Conservation (phyloP, 495 filamentous ascomycete species). For the Lophiotrema nucula region DNA sequence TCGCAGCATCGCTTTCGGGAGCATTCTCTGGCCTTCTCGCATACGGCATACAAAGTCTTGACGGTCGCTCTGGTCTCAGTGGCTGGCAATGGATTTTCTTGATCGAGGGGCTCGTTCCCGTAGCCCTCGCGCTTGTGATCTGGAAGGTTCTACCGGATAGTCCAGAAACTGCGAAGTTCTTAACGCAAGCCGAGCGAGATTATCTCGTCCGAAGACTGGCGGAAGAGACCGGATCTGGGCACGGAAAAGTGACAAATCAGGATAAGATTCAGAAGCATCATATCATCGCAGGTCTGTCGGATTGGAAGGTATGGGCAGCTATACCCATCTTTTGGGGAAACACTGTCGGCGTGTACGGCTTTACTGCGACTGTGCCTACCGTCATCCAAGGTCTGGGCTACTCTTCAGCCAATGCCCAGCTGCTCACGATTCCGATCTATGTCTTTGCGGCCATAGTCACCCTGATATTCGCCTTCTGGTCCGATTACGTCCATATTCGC, state of each 20-base stretch:
- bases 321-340: slow-evolving; percentile 29
- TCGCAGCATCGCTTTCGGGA: slow-evolving; percentile 35
- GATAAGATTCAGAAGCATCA: slow-evolving; percentile 20
- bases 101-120: slow-evolving; percentile 32
- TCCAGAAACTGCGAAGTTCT: slow-evolving; percentile 35
- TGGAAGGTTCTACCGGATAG: slow-evolving; percentile 42
- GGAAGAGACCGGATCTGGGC: slow-evolving; percentile 12
- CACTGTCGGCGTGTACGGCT: slow-evolving; percentile 44
- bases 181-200: slow-evolving; percentile 27
- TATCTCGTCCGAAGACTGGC: slow-evolving; percentile 24
- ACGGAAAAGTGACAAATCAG: slow-evolving; percentile 25
- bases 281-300: slow-evolving; percentile 19
- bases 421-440: slow-evolving; percentile 32
- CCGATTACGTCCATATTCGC: slow-evolving; percentile 17
- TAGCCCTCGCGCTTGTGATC: slow-evolving; percentile 30
- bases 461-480: slow-evolving; percentile 23
- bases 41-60: slow-evolving; percentile 36
- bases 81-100: slow-evolving; percentile 38
- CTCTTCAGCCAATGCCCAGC: slow-evolving; percentile 22
- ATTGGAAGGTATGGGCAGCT: slow-evolving; percentile 25
- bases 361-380: slow-evolving; percentile 26
- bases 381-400: slow-evolving; percentile 29
- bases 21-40: slow-evolving; percentile 44
- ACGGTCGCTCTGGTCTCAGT: slow-evolving; percentile 21
- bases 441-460: slow-evolving; percentile 29